phyloP scores from a whole-genome alignment of 495 filamentous ascomycete species.

The Xylaria grammica region DNA sequence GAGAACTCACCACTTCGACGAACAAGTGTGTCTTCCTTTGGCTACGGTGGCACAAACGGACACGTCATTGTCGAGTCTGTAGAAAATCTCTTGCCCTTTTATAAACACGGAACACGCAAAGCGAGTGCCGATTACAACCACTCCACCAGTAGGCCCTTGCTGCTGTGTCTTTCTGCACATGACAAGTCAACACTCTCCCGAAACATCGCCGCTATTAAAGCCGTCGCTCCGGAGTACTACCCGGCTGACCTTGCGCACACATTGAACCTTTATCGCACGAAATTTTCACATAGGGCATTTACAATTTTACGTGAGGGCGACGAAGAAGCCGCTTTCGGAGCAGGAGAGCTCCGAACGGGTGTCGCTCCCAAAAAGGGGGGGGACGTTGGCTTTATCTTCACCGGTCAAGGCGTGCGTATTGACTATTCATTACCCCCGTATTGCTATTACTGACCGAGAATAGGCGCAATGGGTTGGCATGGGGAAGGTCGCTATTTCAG shows the following conservation, averaged over 20 bases:
- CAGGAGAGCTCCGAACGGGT: slow-evolving; percentile 12
- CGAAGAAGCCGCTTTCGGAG: slow-evolving; percentile 12
- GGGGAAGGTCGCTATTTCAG: slow-evolving; percentile 39
- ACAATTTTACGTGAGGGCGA: slow-evolving; percentile 28
- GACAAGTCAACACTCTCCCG: neutral
- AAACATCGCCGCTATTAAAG: neutral
- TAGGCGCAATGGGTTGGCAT: slow-evolving; percentile 54
- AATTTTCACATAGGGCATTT: slow-evolving; percentile 31
- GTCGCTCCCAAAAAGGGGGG: slow-evolving; percentile 24
- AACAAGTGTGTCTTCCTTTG: slow-evolving; percentile 42
- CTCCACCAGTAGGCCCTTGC: neutral
- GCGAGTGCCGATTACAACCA: neutral
- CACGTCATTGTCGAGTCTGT: slow-evolving; percentile 52
- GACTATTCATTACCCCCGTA: neutral
- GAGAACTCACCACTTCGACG: slow-evolving; percentile 32
- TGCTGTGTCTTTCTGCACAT: neutral
- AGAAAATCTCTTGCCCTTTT: slow-evolving; percentile 44
- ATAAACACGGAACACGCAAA: neutral
- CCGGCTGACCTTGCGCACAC: slow-evolving; percentile 1
- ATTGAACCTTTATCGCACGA: slow-evolving; percentile 26
- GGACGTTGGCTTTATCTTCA: slow-evolving; percentile 41
- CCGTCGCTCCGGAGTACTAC: neutral
- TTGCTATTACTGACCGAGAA: neutral
- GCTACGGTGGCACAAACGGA: slow-evolving; percentile 54
- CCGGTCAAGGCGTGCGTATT: slow-evolving; percentile 50